phyloP scores from a whole-genome alignment of 352 stramenopile genomes.

The Globisporangium recalcitrans region DNA sequence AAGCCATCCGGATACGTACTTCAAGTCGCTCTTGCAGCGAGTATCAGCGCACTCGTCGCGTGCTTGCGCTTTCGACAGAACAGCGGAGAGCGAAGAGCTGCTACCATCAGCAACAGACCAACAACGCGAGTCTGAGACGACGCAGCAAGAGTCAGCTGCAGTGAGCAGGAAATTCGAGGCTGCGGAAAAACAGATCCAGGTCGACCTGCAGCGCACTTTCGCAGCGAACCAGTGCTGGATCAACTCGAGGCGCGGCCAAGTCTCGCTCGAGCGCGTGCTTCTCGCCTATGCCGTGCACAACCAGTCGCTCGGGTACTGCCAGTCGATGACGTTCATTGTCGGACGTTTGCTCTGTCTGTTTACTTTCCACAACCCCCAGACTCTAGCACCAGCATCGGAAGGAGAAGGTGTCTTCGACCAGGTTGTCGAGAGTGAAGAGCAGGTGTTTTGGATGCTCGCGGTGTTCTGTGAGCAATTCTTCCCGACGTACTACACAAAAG shows the following conservation, averaged over 20 bases:
- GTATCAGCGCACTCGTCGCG: constrained; percentile 3
- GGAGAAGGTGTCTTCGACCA: not conserved
- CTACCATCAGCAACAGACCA: constrained; percentile 2
- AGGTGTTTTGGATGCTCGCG: constrained; percentile 55
- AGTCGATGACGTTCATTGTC: constrained; percentile 89
- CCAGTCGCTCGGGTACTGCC: constrained; percentile 76
- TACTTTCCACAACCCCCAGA: constrained; percentile 7
- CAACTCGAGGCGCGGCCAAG: constrained; percentile 36
- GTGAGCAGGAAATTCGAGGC: constrained; percentile 24
- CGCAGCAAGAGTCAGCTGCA: not conserved
- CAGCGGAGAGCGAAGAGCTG: not conserved
- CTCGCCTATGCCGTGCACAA: constrained; percentile 80
- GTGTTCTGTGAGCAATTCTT: constrained; percentile 58
- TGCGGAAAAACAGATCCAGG: constrained; percentile 47
- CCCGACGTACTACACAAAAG: constrained; percentile 52
- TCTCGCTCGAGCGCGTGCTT: constrained; percentile 58
- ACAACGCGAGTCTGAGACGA: not conserved
- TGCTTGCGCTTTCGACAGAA: not conserved
- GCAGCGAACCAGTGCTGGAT: constrained; percentile 63
- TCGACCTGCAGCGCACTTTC: constrained; percentile 69
- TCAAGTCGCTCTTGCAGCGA: constrained; percentile 19
- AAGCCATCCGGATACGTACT: constrained; percentile 29
- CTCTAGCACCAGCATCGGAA: not conserved
- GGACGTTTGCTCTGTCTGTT: constrained; percentile 66
- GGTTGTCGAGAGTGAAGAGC: constrained; percentile 28